A percentile compares a stretch with the other conserved stretches of the same genome.
phyloP scores from a whole-genome alignment of 2,329 filamentous ascomycete genomes.

The Stachybotrys echinatus region DNA sequence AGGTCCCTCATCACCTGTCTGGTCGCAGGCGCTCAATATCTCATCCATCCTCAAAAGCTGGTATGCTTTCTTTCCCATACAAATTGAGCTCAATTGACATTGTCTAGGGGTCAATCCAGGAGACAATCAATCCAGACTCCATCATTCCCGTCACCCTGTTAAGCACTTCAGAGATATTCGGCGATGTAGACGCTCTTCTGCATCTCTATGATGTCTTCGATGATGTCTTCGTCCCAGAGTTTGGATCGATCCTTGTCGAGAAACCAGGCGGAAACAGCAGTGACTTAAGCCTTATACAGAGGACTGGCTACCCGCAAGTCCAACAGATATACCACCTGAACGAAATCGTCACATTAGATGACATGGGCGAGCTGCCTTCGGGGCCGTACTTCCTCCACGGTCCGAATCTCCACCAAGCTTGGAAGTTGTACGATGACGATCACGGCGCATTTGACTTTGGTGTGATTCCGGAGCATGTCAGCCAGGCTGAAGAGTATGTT shows the following conservation, averaged over 20 bases:
- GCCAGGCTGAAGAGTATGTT: slow-evolving; percentile 16
- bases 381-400: slow-evolving; percentile 36
- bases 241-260: slow-evolving; percentile 31
- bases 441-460: slow-evolving; percentile 29
- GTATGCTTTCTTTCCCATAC: slow-evolving; percentile 11
- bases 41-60: slow-evolving; percentile 32
- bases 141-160: slow-evolving; percentile 35
- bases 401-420: slow-evolving; percentile 34
- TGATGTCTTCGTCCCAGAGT: slow-evolving; percentile 33
- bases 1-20: slow-evolving; percentile 28
- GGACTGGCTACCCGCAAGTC: not conserved
- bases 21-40: slow-evolving; percentile 30
- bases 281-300: not conserved
- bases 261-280: slow-evolving; percentile 21
- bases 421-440: slow-evolving; percentile 33
- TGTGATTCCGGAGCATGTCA: slow-evolving; percentile 27
- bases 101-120: slow-evolving; percentile 31
- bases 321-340: slow-evolving; percentile 15
- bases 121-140: slow-evolving; percentile 34
- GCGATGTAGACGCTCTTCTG: slow-evolving; percentile 27
- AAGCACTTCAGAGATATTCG: slow-evolving; percentile 29
- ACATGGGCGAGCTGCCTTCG: slow-evolving; percentile 24
- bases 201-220: slow-evolving; percentile 25
- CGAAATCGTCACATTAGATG: slow-evolving; percentile 8
- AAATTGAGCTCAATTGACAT: not conserved